Base-by-base conservation (phyloP, 495 filamentous ascomycete genomes). In the Thozetella sp. region DNA sequence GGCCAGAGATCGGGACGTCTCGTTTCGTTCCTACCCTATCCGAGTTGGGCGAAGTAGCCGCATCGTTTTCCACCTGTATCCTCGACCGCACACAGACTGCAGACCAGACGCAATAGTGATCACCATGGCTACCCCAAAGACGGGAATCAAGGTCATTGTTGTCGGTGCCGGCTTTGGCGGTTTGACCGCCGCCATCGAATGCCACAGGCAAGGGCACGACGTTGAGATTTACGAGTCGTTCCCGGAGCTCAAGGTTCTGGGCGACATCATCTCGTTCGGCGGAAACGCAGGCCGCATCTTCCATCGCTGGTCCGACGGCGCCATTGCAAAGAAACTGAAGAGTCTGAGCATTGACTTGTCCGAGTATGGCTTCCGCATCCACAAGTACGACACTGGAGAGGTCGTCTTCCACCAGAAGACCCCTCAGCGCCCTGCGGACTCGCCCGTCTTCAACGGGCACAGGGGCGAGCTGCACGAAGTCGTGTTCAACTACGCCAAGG, bases 221-320 rank as follows among this genome's bases (percentile, higher is more conserved):
- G 86, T 88, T 46, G 67, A 73, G 56, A 76, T 87, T 63, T 85
- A 87, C 68, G 83, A 87, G 58, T 75, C 78, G 20, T 86, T 86
- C 57, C 79, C 82, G 19, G 76, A 82, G 59, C 79, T 87, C 53
- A 86, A 86, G 62, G 63, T 72, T 1, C 75, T 87, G 0, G 86
- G 86, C 52, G 86, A 88, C 66, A 87, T 88, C 61, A 88, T 88
- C 60, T 86, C 83, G 25, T 86, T 88, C 43, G 84, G 85, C 2
- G 76, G 83, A 22, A 88, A 88, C 64, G 84, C 78, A 26, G 82
- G 83, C 0, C 79, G 81, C 52, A 85, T 86, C 63, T 83, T 80
- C 58, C 59, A 76, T 25, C 78, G 81, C 1, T 86, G 83, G 83
- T 69, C 69, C 1, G 67, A 75, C 61, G 81, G 79, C 20, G 66